These are phyloP conservation scores for Aspergillus novoparasiticus DNA, from an alignment of 2,329 filamentous ascomycete species.

Conservation along the genomic window DNA sequence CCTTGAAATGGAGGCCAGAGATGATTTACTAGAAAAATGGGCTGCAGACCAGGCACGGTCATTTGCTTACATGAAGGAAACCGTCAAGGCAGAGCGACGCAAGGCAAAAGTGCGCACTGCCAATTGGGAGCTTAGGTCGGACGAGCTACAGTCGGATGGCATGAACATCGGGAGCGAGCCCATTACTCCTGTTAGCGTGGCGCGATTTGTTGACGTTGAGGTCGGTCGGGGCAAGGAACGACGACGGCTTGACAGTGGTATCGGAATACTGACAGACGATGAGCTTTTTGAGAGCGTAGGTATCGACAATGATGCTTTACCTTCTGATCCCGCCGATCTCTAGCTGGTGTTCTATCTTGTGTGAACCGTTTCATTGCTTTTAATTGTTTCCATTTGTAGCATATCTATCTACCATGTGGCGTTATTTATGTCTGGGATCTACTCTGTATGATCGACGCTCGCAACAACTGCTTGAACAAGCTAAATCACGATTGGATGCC, in stretches of 20 bases:
- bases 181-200: constrained; percentile 46
- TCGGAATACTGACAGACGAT: constrained; percentile 39
- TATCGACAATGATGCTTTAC: constrained; percentile 24
- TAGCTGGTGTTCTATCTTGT: constrained; percentile 12
- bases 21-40: constrained; percentile 36
- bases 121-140: constrained; percentile 43
- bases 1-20: constrained; percentile 40
- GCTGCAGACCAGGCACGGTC: constrained; percentile 36
- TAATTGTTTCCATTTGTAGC: constrained; percentile 2
- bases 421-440: neutral
- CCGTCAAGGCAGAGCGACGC: constrained; percentile 42
- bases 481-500: neutral
- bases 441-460: neutral
- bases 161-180: constrained; percentile 39
- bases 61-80: constrained; percentile 39
- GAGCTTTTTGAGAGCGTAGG: constrained; percentile 37
- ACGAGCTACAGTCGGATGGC: constrained; percentile 37
- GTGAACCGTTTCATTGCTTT: neutral
- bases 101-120: constrained; percentile 43
- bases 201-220: constrained; percentile 47
- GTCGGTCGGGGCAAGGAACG: constrained; percentile 42
- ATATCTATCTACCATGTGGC: constrained; percentile 2
- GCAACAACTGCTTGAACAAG: neutral
- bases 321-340: constrained; percentile 28
- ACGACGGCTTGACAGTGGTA: constrained; percentile 43